Base-by-base conservation (phyloP, 2,329 filamentous ascomycete genomes). In the Myrmaecium sp. region DNA sequence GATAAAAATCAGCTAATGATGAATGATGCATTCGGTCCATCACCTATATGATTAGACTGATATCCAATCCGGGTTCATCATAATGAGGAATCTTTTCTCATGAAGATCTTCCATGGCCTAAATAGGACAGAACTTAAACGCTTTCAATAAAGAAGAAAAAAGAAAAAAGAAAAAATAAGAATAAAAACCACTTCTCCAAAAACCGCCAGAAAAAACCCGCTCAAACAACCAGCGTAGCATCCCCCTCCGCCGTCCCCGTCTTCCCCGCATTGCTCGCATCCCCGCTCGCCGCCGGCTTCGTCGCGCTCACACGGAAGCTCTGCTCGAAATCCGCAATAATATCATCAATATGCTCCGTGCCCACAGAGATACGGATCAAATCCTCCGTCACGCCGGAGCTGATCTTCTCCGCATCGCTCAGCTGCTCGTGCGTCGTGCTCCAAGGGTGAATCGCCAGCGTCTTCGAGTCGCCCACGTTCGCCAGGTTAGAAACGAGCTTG, bases 301-400 rank as follows among this genome's bases (percentile, higher is more conserved):
- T 60, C 1, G 54, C 54, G 5, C 57, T 46, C 14, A 67, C 64
- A 46, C 70, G 66, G 55, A 94, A 91, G 0, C 80, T 79, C 61
- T 93, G 84, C 53, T 86, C 76, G 49, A 95, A 94, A 55, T 95
- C 86, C 41, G 74, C 77, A 46, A 93, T 89, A 43, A 95, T 94
- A 46, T 95, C 86, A 58, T 93, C 84, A 48, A 95, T 92, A 52
- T 94, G 83, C 59, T 95, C 86, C 1, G 78, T 92, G 27, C 86
- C 86, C 32, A 94, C 84, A 0, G 84, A 94, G 45, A 95, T 89
- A 35, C 86, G 79, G 53, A 95, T 93, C 20, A 84, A 71, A 46
- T 92, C 86, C 65, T 82, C 74, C 10, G 81, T 89, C 7, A 89
- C 81, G 41, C 86, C 86, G 13, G 80, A 86, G 46, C 60, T 72